Evolutionary conservation across 163 green algal species (phyloP).

Genomic region (Chloromonas sp.): DNA sequence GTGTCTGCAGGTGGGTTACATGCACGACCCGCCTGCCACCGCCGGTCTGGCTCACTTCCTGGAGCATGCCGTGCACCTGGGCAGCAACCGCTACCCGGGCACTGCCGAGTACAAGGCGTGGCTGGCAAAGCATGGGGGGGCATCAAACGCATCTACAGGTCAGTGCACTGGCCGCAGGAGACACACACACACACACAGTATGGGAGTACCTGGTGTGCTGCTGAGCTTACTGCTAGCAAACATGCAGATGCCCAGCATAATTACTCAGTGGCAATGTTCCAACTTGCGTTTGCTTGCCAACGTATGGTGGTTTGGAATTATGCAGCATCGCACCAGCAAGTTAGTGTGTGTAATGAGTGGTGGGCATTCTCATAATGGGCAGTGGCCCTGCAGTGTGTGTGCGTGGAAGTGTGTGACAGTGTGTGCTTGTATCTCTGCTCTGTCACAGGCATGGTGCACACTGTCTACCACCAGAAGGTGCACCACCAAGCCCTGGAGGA

Average conservation of each 20-base stretch:
- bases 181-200: background rate
- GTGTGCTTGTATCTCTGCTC: no score
- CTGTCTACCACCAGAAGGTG: slow-evolving; percentile 43
- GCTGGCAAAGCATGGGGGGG: slow-evolving; percentile 46
- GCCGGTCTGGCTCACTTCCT: slow-evolving; percentile 54
- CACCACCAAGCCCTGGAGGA: slow-evolving; percentile 23
- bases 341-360: no score
- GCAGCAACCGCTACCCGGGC: slow-evolving; percentile 39
- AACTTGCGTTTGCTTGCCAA: no score
- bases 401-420: no score
- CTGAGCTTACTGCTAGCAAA: no score
- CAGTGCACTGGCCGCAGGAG: background rate
- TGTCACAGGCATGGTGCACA: slow-evolving; percentile 49
- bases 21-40: slow-evolving; percentile 5
- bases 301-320: no score
- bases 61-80: slow-evolving; percentile 60
- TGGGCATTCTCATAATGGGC: no score
- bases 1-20: background rate
- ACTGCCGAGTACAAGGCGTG: slow-evolving; percentile 52
- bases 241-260: no score
- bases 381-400: no score
- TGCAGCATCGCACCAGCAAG: no score
- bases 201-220: no score
- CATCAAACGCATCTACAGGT: slow-evolving; percentile 56
- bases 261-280: no score